A percentile compares a stretch with the other conserved stretches of the same genome.
Evolutionary conservation across 345 rosid genomes (phyloP).

Genomic region (Lumnitzera racemosa): DNA sequence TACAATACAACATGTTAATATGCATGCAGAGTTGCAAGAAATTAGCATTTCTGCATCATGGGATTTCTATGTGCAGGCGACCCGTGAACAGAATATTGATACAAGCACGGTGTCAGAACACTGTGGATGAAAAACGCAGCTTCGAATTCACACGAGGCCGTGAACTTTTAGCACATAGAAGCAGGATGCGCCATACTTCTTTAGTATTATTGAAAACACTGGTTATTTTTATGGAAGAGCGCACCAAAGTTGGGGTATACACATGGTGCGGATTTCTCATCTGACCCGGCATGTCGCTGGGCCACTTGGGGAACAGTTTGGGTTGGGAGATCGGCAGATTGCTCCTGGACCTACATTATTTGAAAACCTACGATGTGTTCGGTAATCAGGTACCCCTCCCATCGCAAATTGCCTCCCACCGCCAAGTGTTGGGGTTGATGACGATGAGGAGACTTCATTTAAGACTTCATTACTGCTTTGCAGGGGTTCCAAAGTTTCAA

Average conservation of each 20-base stretch:
- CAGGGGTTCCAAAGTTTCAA: conserved; percentile 85
- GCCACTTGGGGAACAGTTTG: conserved; percentile 67
- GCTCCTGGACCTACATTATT: conserved; percentile 75
- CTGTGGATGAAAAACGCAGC: too few relatives aligned
- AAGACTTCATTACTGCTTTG: conserved; percentile 47
- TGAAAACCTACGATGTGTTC: conserved; percentile 45
- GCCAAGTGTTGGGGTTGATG: conserved; percentile 25
- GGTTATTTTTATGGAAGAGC: conserved; percentile 11
- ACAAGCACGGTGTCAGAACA: too few relatives aligned
- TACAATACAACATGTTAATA: not conserved
- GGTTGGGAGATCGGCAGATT: conserved; percentile 72
- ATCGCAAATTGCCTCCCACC: conserved; percentile 49
- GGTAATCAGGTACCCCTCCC: conserved; percentile 64
- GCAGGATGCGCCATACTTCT: too few relatives aligned
- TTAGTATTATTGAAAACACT: too few relatives aligned
- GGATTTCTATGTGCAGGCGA: too few relatives aligned
- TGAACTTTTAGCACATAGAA: too few relatives aligned
- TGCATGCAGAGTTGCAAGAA: too few relatives aligned
- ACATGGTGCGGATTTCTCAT: conserved; percentile 35
- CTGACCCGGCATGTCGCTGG: conserved; percentile 80
- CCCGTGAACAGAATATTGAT: too few relatives aligned
- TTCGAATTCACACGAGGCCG: too few relatives aligned
- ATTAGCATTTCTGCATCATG: too few relatives aligned
- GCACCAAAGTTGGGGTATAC: conserved; percentile 31
- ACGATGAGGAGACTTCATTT: conserved; percentile 34